These are phyloP conservation scores for Tardiomyces digboiensis DNA, from an alignment of 1,139 yeast genomes.

Conservation along the genomic window DNA sequence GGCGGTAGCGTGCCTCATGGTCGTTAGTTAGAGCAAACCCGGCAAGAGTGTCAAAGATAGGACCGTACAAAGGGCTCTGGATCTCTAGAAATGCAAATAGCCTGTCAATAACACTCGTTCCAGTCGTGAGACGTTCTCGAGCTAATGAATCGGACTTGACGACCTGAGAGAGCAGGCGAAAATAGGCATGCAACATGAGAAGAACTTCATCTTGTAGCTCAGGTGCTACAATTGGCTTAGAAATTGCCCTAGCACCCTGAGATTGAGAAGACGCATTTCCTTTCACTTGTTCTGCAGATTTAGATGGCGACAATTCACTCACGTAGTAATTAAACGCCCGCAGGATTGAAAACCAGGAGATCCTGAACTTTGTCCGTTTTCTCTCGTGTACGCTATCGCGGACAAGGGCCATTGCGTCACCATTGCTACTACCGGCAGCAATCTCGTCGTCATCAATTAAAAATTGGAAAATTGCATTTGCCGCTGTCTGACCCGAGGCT, in stretches of 20 bases:
- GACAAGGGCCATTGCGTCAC: not conserved
- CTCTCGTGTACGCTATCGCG: not conserved
- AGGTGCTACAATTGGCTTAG: constrained; percentile 14
- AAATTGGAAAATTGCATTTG: not conserved
- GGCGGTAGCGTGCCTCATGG: constrained; percentile 8
- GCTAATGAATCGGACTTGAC: constrained; percentile 35
- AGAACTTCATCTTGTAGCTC: constrained; percentile 77
- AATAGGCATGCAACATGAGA: constrained; percentile 65
- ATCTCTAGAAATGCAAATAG: constrained; percentile 39
- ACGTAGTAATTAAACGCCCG: not conserved
- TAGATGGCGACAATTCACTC: not conserved
- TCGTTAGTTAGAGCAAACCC: constrained; percentile 34
- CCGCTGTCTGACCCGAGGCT: constrained; percentile 39
- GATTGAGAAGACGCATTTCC: not conserved
- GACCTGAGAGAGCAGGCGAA: constrained; percentile 44
- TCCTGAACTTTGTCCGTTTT: not conserved
- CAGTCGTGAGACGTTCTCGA: constrained; percentile 3
- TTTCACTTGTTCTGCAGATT: not conserved
- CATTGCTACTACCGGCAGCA: not conserved
- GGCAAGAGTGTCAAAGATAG: constrained; percentile 43
- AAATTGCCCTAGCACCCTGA: constrained; percentile 4
- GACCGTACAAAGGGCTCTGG: constrained; percentile 45
- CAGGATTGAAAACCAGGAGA: not conserved
- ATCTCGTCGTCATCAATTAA: not conserved
- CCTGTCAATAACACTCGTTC: constrained; percentile 17